phyloP scores from a whole-genome alignment of 2,329 filamentous ascomycete species.

The Fusarium kyushuense region DNA sequence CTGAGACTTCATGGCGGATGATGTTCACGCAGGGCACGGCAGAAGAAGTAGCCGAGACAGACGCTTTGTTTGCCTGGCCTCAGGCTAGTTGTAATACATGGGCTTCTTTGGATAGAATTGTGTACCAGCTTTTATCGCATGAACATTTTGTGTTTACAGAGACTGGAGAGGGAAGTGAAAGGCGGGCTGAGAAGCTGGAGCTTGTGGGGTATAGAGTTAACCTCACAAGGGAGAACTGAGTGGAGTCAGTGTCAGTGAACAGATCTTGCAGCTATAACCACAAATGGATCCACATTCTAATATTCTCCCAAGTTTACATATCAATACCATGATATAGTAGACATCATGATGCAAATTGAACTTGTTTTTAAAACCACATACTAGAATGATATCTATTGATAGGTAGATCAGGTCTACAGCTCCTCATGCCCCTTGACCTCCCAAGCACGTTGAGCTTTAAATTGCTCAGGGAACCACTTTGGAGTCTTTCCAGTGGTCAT shows the following conservation, averaged over 20 bases:
- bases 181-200: background rate
- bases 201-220: conserved; percentile 21
- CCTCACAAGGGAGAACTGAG: background rate
- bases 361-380: background rate
- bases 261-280: too few species aligned
- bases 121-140: conserved; percentile 15
- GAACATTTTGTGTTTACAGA: conserved; percentile 24
- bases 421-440: conserved; percentile 2
- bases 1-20: conserved; percentile 11
- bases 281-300: too few species aligned
- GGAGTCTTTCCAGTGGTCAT: conserved; percentile 30
- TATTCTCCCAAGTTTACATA: too few species aligned
- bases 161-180: background rate
- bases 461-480: conserved; percentile 31
- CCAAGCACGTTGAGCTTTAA: conserved; percentile 28
- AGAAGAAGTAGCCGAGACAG: background rate
- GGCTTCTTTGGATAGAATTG: conserved; percentile 11
- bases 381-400: background rate
- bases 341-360: background rate
- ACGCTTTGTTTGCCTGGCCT: conserved; percentile 11
- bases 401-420: background rate
- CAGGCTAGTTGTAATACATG: conserved; percentile 12
- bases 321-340: too few species aligned
- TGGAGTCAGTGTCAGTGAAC: too few species aligned
- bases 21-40: background rate